Evolutionary conservation across 768 basidiomycete species (phyloP).

Genomic region (Wakefieldia striispora): DNA sequence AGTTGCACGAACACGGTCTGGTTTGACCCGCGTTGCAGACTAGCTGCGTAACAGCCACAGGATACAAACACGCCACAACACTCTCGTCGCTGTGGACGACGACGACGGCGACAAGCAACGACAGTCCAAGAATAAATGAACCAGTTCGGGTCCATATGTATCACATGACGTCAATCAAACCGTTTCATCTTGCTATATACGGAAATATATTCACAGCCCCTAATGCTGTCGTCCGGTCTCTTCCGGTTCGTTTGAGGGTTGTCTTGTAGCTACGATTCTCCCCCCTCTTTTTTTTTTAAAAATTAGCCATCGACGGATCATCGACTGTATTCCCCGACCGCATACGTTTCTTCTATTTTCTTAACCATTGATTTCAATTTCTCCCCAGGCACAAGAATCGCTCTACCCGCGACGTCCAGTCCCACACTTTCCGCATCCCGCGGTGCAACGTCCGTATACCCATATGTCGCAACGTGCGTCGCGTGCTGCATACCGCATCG

Average conservation of each 20-base stretch:
- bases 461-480: slow-evolving; percentile 30
- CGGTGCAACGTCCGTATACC: slow-evolving; percentile 46
- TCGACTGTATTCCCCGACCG: background rate
- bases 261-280: no score
- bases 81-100: slow-evolving; percentile 3
- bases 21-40: slow-evolving; percentile 4
- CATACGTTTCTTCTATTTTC: slow-evolving; percentile 37
- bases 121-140: no score
- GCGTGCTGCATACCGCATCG: slow-evolving; percentile 11
- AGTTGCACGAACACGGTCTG: no score
- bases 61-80: slow-evolving; percentile 18
- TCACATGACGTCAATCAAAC: no score
- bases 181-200: no score
- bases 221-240: no score
- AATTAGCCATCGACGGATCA: no score
- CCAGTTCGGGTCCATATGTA: no score
- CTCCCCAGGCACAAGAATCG: slow-evolving; percentile 57
- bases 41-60: slow-evolving; percentile 12
- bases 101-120: background rate
- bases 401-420: slow-evolving; percentile 56
- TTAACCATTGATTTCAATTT: slow-evolving; percentile 41
- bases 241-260: no score
- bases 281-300: no score
- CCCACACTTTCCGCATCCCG: slow-evolving; percentile 46
- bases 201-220: background rate